These are phyloP conservation scores for Neocallimastix lanati DNA, from an alignment of 192 early-diverging fungal genomes.

Conservation along the genomic window DNA sequence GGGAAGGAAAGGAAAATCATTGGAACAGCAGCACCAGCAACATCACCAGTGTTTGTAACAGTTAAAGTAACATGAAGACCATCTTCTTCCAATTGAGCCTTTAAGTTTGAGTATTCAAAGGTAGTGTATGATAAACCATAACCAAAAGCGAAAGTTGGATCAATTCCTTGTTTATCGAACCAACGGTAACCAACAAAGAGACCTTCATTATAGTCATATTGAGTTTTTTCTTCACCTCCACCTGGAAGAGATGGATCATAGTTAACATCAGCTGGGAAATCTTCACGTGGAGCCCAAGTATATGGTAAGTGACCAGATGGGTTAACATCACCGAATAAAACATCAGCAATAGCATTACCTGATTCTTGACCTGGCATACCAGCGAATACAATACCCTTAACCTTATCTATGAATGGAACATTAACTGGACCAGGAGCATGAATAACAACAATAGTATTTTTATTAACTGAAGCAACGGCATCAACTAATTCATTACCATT, in stretches of 20 bases:
- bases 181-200: slow-evolving; percentile 32
- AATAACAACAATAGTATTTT: slow-evolving; percentile 18
- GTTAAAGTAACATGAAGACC: neutral
- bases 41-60: no score
- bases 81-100: neutral
- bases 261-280: no score
- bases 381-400: slow-evolving; percentile 31
- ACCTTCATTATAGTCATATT: slow-evolving; percentile 22
- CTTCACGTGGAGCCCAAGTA: slow-evolving; percentile 7
- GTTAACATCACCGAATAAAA: slow-evolving; percentile 46
- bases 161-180: slow-evolving; percentile 17
- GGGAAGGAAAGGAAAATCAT: no score
- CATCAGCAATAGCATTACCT: slow-evolving; percentile 48
- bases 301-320: slow-evolving; percentile 46
- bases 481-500: slow-evolving; percentile 12
- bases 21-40: no score
- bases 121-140: slow-evolving; percentile 42
- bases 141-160: slow-evolving; percentile 27
- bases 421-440: slow-evolving; percentile 32
- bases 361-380: slow-evolving; percentile 47
- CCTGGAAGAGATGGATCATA: no score
- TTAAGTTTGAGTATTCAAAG: slow-evolving; percentile 22
- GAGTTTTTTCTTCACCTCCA: no score
- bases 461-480: slow-evolving; percentile 14
- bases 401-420: slow-evolving; percentile 13